Base-by-base conservation (phyloP, 2,329 filamentous ascomycete genomes). In the Phaeosphaeriaceae sp. region DNA sequence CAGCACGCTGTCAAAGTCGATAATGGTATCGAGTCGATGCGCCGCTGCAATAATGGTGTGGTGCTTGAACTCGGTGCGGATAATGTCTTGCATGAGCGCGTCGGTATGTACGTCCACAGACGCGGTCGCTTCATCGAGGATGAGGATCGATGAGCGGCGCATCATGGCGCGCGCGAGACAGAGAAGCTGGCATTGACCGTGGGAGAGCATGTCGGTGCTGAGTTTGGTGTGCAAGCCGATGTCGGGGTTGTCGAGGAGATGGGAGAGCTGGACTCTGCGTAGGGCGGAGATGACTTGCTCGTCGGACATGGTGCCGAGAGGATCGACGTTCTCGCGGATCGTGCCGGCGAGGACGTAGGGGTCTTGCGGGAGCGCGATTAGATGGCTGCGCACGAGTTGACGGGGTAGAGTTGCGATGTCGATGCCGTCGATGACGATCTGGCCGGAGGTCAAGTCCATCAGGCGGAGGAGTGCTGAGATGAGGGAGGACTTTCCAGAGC, bases 121-220 rank as follows among this genome's bases (percentile, higher is more conserved):
- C 1, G 40, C 50, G 15, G 86, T 88, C 1, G 85, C 85, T 65
- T 88, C 86, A 45, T 88, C 86, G 3, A 88, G 76, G 15, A 88
- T 76, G 3, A 88, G 75, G 24, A 88, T 81, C 47, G 79, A 76
- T 3, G 84, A 83, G 46, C 86, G 79, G 6, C 80, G 77, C 24
- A 88, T 79, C 13, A 88, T 73, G 17, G 71, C 71, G 10, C 85
- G 77, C 0, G 86, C 86, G 2, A 88, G 76, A 10, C 84, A 84
- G 41, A 88, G 75, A 2, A 85, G 78, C 66, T 88, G 86, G 9
- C 54, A 51, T 80, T 98, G 94, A 5, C 94, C 94, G 15, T 97
- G 88, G 0, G 92, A 96, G 7, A 20, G 40, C 44, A 25, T 58
- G 27, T 24, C 46, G 40, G 21, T 24, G 44, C 21, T 44, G 19